Evolutionary conservation across 352 stramenopile genomes (phyloP), one percentile per base, ranked within the genome.

Genomic region (Pythium graminicola): DNA sequence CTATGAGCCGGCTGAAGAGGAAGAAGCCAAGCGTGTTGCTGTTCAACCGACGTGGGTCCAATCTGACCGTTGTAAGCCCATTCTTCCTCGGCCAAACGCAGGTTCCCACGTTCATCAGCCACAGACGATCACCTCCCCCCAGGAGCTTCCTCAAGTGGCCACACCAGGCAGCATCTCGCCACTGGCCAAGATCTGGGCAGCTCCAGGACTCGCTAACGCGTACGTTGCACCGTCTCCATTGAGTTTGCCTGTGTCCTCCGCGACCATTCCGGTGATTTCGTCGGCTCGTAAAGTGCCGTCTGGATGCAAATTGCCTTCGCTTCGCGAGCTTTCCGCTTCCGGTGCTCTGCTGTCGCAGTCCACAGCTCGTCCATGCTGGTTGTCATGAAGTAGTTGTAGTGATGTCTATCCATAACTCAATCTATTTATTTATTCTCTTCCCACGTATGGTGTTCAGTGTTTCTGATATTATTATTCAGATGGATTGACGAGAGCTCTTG

Each of bases 11-110:
- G 53, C 61, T 1, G 69, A 81, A 7, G 59, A 80, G 41, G 55
- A 62, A 31, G 53, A 69, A 8, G 51, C 57, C 3, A 87, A 84
- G 63, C 62, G 70, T 16, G 26, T 50, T 2, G 59, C 72, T 19
- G 57, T 69, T 9, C 35, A 70, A 27, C 14, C 57, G 14, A 53
- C 42, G 20, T 73, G 52, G 54, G 45, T 39, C 28, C 47, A 53
- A 16, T 61, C 40, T 22, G 78, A 86, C 24, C 85, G 75, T 42
- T 89, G 73, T 64, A 86, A 85, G 54, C 75, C 64, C 5, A 86
- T 89, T 54, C 65, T 89, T 1, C 78, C 78, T 8, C 72, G 69
- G 1, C 72, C 70, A 4, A 60, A 70, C 14, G 36, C 36, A 23
- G 23, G 35, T 29, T 4, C 40, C 6, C 48, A 55, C 16, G 43